Conservation (phyloP, 352 stramenopile species). For the Pythium aquatile region DNA sequence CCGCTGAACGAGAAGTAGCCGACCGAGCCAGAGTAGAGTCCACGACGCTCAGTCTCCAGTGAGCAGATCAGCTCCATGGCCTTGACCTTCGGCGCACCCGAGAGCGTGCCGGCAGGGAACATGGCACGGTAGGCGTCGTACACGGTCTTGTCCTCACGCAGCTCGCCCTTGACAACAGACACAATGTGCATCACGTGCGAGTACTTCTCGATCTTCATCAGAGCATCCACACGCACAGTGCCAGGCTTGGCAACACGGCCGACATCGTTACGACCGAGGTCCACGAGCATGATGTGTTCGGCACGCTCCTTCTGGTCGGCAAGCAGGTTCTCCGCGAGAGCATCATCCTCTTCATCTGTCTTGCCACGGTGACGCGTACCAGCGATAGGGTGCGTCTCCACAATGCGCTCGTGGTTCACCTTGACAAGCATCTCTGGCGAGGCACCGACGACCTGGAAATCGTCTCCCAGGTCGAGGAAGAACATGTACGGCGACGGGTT, state of each 20-base stretch:
- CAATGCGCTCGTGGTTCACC: conserved; percentile 77
- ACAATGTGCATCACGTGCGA: conserved; percentile 93
- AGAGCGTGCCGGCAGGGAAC: conserved; percentile 86
- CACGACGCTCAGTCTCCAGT: conserved; percentile 77
- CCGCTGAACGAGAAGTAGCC: conserved; percentile 88
- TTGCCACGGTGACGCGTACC: conserved; percentile 83
- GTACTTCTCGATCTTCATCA: conserved; percentile 92
- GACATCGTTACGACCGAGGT: conserved; percentile 89
- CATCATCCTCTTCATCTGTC: conserved; percentile 84
- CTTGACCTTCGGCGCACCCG: conserved; percentile 87
- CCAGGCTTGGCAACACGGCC: conserved; percentile 82
- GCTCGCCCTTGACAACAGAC: conserved; percentile 82
- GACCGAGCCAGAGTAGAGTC: conserved; percentile 85
- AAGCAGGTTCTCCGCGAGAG: conserved; percentile 75
- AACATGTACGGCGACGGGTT: conserved; percentile 92
- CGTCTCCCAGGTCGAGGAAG: conserved; percentile 77
- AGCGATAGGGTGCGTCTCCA: conserved; percentile 90
- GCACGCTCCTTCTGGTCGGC: conserved; percentile 88
- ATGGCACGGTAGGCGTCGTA: conserved; percentile 89
- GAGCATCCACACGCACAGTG: conserved; percentile 74
- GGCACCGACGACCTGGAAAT: conserved; percentile 87
- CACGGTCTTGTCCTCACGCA: conserved; percentile 78
- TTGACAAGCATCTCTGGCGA: conserved; percentile 90
- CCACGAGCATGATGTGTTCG: conserved; percentile 93
- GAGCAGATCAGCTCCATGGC: conserved; percentile 89